A percentile compares a stretch with the other conserved stretches of the same genome.
Evolutionary conservation across 768 basidiomycete genomes (phyloP).

Genomic region (Lentinula boryana): DNA sequence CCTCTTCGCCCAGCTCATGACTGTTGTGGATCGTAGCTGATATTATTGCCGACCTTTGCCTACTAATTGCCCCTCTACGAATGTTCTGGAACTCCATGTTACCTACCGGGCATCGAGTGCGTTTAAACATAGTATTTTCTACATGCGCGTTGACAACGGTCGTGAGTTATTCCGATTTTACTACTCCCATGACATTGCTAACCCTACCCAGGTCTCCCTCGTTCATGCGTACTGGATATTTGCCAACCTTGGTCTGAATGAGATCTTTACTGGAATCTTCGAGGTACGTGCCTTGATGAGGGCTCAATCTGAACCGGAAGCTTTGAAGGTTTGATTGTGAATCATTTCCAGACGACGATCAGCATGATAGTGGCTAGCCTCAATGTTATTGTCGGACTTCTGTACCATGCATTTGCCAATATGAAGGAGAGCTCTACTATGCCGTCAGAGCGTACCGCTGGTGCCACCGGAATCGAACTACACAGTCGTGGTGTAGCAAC

Average conservation of each 20-base stretch:
- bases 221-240: constrained; percentile 3
- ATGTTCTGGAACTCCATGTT: constrained; percentile 1
- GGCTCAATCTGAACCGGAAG: no score
- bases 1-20: background rate
- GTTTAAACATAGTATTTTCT: constrained; percentile 1
- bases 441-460: background rate
- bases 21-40: background rate
- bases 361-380: constrained; percentile 3
- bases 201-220: background rate
- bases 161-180: background rate
- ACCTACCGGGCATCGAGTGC: background rate
- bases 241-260: constrained; percentile 2
- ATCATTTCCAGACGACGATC: background rate
- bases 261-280: constrained; percentile 2
- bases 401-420: background rate
- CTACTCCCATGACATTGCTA: background rate
- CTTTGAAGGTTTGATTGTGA: background rate
- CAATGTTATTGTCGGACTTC: background rate
- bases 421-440: background rate
- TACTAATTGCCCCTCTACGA: background rate
- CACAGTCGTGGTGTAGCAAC: background rate
- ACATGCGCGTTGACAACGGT: background rate
- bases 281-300: background rate
- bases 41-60: constrained; percentile 4
- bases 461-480: background rate